These are phyloP conservation scores for Seiridium cupressi DNA, from an alignment of 2,329 filamentous ascomycete genomes.

Conservation along the genomic window DNA sequence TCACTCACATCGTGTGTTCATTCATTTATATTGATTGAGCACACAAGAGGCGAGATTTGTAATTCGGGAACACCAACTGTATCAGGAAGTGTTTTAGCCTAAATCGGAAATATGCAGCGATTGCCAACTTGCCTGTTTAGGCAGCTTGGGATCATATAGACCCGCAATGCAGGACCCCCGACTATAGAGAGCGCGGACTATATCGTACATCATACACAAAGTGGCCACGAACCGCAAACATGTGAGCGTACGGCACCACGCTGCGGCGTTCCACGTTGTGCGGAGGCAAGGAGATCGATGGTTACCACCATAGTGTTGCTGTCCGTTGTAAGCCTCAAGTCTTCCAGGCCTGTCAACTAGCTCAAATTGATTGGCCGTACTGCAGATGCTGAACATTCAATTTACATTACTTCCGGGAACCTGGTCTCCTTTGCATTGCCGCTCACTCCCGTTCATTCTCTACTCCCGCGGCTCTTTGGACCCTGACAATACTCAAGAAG, in stretches of 20 bases:
- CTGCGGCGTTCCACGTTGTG: background rate
- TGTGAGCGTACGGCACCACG: background rate
- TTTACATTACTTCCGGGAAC: background rate
- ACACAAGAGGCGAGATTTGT: background rate
- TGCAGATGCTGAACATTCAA: background rate
- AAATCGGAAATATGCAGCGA: constrained; percentile 3
- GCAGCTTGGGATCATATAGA: background rate
- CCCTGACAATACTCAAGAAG: too few species aligned
- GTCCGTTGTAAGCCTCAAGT: background rate
- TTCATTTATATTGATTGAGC: background rate
- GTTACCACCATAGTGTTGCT: background rate
- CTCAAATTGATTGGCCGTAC: background rate
- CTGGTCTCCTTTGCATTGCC: background rate
- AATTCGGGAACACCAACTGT: background rate
- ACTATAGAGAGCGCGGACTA: background rate
- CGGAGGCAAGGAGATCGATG: background rate
- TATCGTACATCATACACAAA: background rate
- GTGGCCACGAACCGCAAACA: background rate
- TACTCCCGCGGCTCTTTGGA: too few species aligned
- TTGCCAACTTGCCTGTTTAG: background rate
- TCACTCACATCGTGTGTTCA: background rate
- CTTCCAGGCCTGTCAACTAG: background rate
- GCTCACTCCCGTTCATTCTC: too few species aligned
- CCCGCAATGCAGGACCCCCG: background rate
- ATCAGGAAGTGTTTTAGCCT: constrained; percentile 1